Base-by-base conservation (phyloP, 2,329 filamentous ascomycete genomes). In the Aspergillus quadricinctus region DNA sequence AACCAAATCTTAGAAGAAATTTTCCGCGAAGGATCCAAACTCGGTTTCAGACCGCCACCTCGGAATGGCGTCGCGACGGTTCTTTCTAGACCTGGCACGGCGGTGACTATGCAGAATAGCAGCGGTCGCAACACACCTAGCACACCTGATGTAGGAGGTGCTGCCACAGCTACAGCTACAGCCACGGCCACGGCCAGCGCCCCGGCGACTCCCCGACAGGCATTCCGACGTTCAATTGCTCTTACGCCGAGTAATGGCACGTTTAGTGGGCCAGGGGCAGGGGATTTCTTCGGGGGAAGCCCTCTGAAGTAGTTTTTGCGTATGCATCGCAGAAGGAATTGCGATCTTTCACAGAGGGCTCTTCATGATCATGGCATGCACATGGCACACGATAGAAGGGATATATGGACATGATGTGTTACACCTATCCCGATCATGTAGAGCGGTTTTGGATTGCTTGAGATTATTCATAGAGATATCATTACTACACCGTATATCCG, bases 1-100 rank as follows among this genome's bases (percentile, higher is more conserved):
- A 87, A 94, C 66, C 80, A 85, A 37, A 94, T 94, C 78, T 81
- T 97, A 49, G 86, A 92, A 69, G 91, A 96, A 65, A 90, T 97
- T 7, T 97, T 96, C 74, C 80, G 73, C 66, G 83, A 79, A 78
- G 89, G 75, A 58, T 82, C 76, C 64, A 84, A 80, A 66, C 81
- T 74, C 66, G 80, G 80, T 35, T 87, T 83, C 70, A 81, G 81
- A 57, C 81, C 83, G 3, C 84, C 84, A 10, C 70, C 74, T 45
- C 72, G 75, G 37, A 74, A 73, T 31, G 69, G 66, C 23, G 64
- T 62, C 7, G 58, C 63, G 4, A 63, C 65, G 3, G 70, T 71
- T 3, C 67, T 72, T 48, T 73, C 71, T 29, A 67, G 72, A n/a
- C 72, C 72, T 6, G 72, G 72, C 23, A 75, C 72, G 9, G 72